Conservation (phyloP, 208 protist genomes). For the Leishmania lainsoni region DNA sequence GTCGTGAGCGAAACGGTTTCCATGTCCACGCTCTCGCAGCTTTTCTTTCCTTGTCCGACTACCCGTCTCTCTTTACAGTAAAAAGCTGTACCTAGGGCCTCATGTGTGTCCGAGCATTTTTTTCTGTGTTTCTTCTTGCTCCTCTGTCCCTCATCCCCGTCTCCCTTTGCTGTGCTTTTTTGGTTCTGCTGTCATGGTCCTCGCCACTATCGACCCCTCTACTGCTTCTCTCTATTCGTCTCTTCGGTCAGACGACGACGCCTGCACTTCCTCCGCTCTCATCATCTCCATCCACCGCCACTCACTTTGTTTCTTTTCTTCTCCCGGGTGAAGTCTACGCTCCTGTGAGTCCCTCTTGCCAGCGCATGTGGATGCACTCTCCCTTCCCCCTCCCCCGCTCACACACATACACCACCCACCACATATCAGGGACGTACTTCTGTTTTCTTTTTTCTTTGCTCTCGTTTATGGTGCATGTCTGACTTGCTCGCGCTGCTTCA, state of each 20-base stretch:
- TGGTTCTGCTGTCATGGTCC: neutral
- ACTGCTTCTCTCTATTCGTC: neutral
- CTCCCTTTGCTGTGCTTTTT: neutral
- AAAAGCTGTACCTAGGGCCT: too few relatives aligned
- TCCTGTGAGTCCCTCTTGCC: neutral
- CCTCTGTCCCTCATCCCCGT: conserved; percentile 7
- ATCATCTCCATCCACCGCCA: neutral
- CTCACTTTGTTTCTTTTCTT: neutral
- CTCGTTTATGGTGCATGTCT: neutral
- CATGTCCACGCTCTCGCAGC: neutral
- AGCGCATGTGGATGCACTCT: neutral
- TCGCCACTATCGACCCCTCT: neutral
- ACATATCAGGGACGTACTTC: too few relatives aligned
- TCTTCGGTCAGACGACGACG: neutral
- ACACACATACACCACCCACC: neutral
- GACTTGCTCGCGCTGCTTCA: too few relatives aligned
- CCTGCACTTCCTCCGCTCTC: neutral
- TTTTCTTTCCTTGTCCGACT: neutral
- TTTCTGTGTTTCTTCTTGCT: conserved; percentile 2
- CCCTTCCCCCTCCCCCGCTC: neutral
- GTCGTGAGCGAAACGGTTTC: neutral
- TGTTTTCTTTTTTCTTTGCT: neutral
- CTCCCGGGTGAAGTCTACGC: neutral
- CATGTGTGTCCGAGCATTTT: neutral
- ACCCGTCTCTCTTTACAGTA: neutral